Evolutionary conservation across 192 early-diverging fungal species (phyloP).

Genomic region (Anaeromyces robustus): DNA sequence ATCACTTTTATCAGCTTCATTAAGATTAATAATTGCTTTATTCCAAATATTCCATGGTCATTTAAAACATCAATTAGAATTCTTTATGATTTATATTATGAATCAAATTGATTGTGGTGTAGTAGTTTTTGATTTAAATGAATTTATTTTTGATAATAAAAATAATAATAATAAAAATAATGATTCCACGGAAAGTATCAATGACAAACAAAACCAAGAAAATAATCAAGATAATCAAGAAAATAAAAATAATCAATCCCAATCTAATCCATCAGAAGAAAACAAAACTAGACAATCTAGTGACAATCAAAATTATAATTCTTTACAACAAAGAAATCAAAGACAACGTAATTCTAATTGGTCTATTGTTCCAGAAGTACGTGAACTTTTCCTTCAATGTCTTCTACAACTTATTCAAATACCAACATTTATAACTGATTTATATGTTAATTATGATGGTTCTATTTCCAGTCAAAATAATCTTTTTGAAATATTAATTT

Average conservation of each 20-base stretch:
- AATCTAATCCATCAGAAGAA: background rate
- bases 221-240: background rate
- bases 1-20: constrained; percentile 33
- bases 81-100: constrained; percentile 45
- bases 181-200: background rate
- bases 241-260: background rate
- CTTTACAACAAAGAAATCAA: constrained; percentile 1
- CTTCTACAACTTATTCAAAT: constrained; percentile 40
- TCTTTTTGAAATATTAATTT: constrained; percentile 72
- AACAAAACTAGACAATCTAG: background rate
- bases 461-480: constrained; percentile 57
- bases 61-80: constrained; percentile 64
- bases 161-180: constrained; percentile 1
- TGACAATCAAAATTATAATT: constrained; percentile 2
- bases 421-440: constrained; percentile 61
- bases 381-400: constrained; percentile 52
- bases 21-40: constrained; percentile 48
- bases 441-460: constrained; percentile 93
- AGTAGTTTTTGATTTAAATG: constrained; percentile 30
- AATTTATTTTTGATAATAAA: constrained; percentile 6
- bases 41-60: constrained; percentile 51
- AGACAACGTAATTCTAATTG: background rate
- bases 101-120: constrained; percentile 22
- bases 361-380: constrained; percentile 56
- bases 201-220: too few relatives aligned